phyloP scores from a whole-genome alignment of 352 stramenopile species.

The Pilasporangium apinafurcum region DNA sequence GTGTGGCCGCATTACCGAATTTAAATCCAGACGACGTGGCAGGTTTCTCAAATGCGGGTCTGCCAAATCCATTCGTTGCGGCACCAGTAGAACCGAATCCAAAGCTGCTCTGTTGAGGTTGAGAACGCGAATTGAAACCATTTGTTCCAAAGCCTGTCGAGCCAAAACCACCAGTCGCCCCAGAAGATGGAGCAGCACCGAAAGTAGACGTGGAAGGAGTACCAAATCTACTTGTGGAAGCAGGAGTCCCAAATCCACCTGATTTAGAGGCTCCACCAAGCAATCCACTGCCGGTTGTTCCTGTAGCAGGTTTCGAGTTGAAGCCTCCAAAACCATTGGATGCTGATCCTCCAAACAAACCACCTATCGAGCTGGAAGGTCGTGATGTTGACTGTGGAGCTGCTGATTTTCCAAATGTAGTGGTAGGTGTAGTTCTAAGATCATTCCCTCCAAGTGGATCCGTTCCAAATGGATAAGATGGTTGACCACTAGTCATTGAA shows the following conservation, averaged over 20 bases:
- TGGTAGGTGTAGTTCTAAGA: too few species aligned
- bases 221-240: constrained; percentile 29
- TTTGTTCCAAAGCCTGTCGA: constrained; percentile 37
- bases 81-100: constrained; percentile 45
- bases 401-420: too few species aligned
- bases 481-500: too few species aligned
- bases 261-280: constrained; percentile 26
- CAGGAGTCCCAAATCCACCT: constrained; percentile 33
- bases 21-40: constrained; percentile 24
- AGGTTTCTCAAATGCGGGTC: constrained; percentile 40
- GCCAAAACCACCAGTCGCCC: constrained; percentile 32
- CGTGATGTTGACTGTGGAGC: too few species aligned
- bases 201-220: too few species aligned
- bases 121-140: too few species aligned
- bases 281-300: constrained; percentile 17
- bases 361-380: constrained; percentile 16
- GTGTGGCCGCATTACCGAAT: constrained; percentile 22
- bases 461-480: constrained; percentile 33
- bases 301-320: constrained; percentile 27
- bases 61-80: constrained; percentile 29
- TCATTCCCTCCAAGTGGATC: too few species aligned
- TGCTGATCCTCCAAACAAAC: constrained; percentile 25
- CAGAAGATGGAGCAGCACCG: constrained; percentile 7
- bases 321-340: constrained; percentile 41
- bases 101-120: too few species aligned